These are phyloP conservation scores for Emergomyces pasteurianus DNA, from an alignment of 2,329 filamentous ascomycete genomes.

Conservation along the genomic window DNA sequence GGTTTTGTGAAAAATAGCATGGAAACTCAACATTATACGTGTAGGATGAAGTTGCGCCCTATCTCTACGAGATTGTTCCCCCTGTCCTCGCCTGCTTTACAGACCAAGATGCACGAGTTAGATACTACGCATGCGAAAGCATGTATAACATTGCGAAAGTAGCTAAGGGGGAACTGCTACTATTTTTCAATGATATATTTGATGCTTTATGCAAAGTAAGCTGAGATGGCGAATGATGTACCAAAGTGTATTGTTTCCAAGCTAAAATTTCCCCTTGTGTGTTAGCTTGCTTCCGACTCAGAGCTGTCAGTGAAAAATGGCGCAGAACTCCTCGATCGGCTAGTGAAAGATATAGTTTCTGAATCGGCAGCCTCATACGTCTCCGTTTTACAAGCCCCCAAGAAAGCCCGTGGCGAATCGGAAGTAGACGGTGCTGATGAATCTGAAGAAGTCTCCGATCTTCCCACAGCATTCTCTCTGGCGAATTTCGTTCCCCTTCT, in stretches of 20 bases:
- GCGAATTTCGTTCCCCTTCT: slow-evolving; percentile 83
- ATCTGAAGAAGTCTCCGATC: slow-evolving; percentile 30
- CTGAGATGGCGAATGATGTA: background rate
- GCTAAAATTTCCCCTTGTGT: background rate
- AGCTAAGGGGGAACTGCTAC: slow-evolving; percentile 89
- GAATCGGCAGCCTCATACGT: slow-evolving; percentile 93
- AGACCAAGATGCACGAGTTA: slow-evolving; percentile 91
- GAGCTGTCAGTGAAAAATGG: slow-evolving; percentile 97
- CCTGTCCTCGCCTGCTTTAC: slow-evolving; percentile 95
- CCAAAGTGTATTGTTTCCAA: background rate
- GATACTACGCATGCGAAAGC: slow-evolving; percentile 97
- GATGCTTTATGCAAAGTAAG: slow-evolving; percentile 88
- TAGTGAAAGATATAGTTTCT: slow-evolving; percentile 92
- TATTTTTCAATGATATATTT: slow-evolving; percentile 98
- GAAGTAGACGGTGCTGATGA: slow-evolving; percentile 29
- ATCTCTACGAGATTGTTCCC: slow-evolving; percentile 86
- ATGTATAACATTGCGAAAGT: slow-evolving; percentile 99
- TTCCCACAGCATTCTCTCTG: slow-evolving; percentile 84
- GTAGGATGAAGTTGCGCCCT: slow-evolving; percentile 72
- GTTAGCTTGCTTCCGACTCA: slow-evolving; percentile 80
- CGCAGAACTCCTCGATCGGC: slow-evolving; percentile 82
- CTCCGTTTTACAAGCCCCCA: slow-evolving; percentile 62
- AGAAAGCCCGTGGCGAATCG: slow-evolving; percentile 27
- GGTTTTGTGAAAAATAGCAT: background rate
- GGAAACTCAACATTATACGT: slow-evolving; percentile 4